Evolutionary conservation across 495 filamentous ascomycete genomes (phyloP), one percentile per base, ranked within the genome.

Genomic region (Annulohypoxylon maeteangense): DNA sequence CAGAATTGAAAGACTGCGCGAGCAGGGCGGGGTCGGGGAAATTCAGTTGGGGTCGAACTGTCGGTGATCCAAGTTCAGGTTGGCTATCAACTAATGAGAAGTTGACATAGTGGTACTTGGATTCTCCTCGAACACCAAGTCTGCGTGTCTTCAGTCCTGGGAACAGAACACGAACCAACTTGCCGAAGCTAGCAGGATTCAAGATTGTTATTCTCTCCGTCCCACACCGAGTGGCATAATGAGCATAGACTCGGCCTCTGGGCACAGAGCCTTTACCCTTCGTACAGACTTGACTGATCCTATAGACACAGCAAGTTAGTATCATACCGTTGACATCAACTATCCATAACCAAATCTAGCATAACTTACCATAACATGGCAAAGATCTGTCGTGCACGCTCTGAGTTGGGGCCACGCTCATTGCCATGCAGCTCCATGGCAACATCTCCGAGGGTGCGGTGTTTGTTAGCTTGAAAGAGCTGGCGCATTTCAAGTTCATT

Each of bases 51-150:
- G 79, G 78, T 42, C 80, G 82, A 7, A 67, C 65, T 16, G 75
- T 72, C 0, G 71, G 42, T 14, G 83, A 81, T n/a, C 76, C 75
- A 4, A 81, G 62, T 5, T 86, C 84, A n/a, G 81, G 81, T 65
- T 85, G 81, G 53, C 91, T 89, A 31, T 91, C 88, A 20, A 82
- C 85, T 32, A 97, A 84, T 2, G 87, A 88, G 76, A 97, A 89
- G 76, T 95, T 92, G 47, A 95, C 93, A 75, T 99, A 99, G 75
- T 99, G 96, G 78, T 99, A 99, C 78, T 99, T 99, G 4, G 96
- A 98, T 80, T 98, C 94, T 44, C 96, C 96, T 20, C 95, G 90
- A 42, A 98, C 93, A 47, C 95, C 95, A 11, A 99, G 85, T 54
- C 95, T 86, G 40, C 95, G 87, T 10, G 95, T 98, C 76, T 96